Percentiles rank a stretch among this genome's conserved stretches.
Conservation (phyloP, 1,284 basidiomycete genomes). For the Trichosporon asahii region DNA sequence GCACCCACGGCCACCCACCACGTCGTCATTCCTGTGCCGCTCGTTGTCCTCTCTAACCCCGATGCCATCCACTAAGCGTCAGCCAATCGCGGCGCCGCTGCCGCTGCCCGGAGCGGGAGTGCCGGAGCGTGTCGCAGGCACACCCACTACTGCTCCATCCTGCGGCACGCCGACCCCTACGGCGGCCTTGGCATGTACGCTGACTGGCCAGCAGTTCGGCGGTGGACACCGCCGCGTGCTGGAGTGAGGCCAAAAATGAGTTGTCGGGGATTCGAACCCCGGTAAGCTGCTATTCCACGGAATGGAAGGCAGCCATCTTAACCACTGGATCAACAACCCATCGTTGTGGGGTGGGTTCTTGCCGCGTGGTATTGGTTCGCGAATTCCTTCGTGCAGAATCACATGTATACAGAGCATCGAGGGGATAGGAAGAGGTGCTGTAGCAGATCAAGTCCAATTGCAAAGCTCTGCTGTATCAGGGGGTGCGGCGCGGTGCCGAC, state of each 20-base stretch:
- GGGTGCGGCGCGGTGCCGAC: no score
- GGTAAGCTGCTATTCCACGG: constrained; percentile 4
- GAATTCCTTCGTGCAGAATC: no score
- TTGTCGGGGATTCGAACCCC: constrained; percentile 10
- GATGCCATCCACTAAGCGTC: background rate
- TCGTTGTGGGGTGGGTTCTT: background rate
- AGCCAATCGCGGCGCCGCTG: background rate
- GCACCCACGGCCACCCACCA: background rate
- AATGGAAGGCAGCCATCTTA: constrained; percentile 9
- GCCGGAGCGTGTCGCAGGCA: background rate
- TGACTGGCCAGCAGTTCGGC: background rate
- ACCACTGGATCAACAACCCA: constrained; percentile 8
- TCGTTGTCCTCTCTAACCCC: background rate
- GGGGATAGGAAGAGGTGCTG: no score
- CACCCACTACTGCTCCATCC: background rate
- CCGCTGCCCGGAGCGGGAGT: background rate
- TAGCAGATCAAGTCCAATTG: no score
- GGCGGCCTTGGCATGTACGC: background rate
- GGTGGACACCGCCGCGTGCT: background rate
- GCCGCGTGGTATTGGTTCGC: no score
- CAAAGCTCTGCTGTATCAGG: no score
- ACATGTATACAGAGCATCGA: no score
- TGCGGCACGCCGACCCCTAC: background rate
- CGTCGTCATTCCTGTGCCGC: background rate
- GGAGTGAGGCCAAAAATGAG: background rate